Percentiles rank a stretch among this genome's conserved stretches.
phyloP scores from a whole-genome alignment of 768 basidiomycete species.

The Tulasnella sp. region DNA sequence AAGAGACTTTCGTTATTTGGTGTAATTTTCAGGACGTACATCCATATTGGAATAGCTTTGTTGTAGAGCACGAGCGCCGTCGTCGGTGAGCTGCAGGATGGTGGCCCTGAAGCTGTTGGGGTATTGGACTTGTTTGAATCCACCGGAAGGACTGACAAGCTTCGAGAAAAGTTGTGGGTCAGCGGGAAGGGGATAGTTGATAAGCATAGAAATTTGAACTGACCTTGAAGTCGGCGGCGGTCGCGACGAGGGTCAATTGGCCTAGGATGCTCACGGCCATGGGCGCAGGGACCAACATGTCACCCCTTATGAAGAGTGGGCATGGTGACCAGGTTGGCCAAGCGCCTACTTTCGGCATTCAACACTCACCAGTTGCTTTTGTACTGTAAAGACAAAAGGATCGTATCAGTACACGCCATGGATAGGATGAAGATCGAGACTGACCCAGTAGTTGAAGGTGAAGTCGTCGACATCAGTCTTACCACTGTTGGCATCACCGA shows the following conservation, averaged over 20 bases:
- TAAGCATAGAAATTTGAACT: no score
- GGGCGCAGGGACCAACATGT: conserved; percentile 1
- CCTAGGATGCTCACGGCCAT: not conserved
- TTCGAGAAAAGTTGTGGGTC: not conserved
- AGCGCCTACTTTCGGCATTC: no score
- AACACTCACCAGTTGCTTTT: no score
- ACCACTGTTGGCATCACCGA: no score
- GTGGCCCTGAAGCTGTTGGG: not conserved
- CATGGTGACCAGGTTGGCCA: no score
- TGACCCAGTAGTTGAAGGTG: no score
- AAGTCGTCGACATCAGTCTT: no score
- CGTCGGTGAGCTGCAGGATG: not conserved
- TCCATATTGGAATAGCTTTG: not conserved
- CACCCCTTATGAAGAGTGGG: not conserved
- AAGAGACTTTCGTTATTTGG: no score
- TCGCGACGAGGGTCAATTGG: not conserved
- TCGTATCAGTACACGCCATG: no score
- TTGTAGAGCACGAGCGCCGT: not conserved
- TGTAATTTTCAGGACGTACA: not conserved
- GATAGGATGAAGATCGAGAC: no score
- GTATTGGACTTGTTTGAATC: not conserved
- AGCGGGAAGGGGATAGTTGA: no score
- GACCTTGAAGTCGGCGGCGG: not conserved
- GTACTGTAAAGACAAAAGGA: no score
- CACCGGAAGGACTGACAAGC: not conserved